Evolutionary conservation across 2,329 filamentous ascomycete genomes (phyloP).

Genomic region (Colletotrichum tamarilloi): DNA sequence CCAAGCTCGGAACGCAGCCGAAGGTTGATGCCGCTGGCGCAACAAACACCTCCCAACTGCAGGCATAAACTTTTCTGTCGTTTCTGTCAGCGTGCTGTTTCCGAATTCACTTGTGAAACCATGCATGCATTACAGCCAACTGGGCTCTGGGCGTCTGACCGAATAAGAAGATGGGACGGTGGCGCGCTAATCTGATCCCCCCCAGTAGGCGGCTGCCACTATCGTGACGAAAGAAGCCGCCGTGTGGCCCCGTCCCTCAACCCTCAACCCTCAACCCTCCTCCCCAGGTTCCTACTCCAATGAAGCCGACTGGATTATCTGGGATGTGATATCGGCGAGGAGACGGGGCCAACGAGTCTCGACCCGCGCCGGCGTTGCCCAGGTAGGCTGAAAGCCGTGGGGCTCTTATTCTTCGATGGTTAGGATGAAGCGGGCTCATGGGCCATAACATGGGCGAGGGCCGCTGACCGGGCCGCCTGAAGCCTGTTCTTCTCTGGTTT

Average conservation of each 20-base stretch:
- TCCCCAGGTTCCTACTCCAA: not conserved
- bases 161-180: slow-evolving; percentile 28
- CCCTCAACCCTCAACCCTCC: too few species aligned
- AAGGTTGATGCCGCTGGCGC: slow-evolving; percentile 28
- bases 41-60: not conserved
- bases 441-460: slow-evolving; percentile 21
- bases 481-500: not conserved
- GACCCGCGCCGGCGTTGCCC: not conserved
- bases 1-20: slow-evolving; percentile 30
- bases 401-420: not conserved
- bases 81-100: slow-evolving; percentile 27
- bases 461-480: not conserved
- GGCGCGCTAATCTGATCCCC: slow-evolving; percentile 25
- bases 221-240: not conserved
- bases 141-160: slow-evolving; percentile 10
- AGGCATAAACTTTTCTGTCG: slow-evolving; percentile 22
- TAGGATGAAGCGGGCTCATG: slow-evolving; percentile 15
- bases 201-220: not conserved
- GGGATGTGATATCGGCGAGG: not conserved
- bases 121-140: slow-evolving; percentile 19
- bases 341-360: not conserved
- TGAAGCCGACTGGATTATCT: slow-evolving; percentile 8
- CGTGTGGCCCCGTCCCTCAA: slow-evolving; percentile 1
- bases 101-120: slow-evolving; percentile 32
- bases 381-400: not conserved